Base-by-base conservation (phyloP, 257 asterid genomes). In the Primulina tabacum region DNA sequence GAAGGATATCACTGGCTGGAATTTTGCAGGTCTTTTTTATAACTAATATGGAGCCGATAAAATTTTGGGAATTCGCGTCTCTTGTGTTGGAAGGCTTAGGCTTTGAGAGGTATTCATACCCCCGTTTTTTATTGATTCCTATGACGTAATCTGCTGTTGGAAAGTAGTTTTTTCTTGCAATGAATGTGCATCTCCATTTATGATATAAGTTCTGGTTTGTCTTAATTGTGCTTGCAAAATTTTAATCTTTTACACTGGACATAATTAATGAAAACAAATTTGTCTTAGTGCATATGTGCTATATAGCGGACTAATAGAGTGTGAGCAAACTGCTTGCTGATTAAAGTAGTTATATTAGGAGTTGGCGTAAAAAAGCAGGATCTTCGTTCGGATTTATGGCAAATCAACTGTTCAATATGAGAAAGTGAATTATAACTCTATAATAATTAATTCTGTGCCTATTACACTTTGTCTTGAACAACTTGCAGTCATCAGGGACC, bases 11-110 rank as follows among this genome's bases (percentile, higher is more conserved):
- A 17, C 67, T n/a, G n/a, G 35, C 65, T 69, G 69, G 58, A 72
- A 35, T 47, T 78, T 70, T 69, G 82, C 75, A 91, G 96, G 96
- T 79, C 37, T 87, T 87, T 83, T 88, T 87, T 65, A 83, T 91
- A 71, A 87, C 92, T 37, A 85, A 89, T 74, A 81, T 80, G 69
- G 95, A 89, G 78, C 93, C 93, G 8, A 73, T 86, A 82, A 76
- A 75, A 28, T 86, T 89, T 43, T 83, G 81, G 79, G 92, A 87
- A 33, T 84, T 91, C 71, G 78, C 79, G 37, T 76, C 82, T 62
- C 81, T 76, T 59, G 28, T 89, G 67, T 78, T 89, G 77, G 83
- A 81, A 73, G 82, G 88, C 77, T 76, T 89, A 73, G 95, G 90
- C 68, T 83, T 87, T 76, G 82, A 74, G 64, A 91, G 96, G 97